A percentile compares a stretch with the other conserved stretches of the same genome.
Evolutionary conservation across 352 stramenopile species (phyloP).

Genomic region (Globisporangium ultimum): DNA sequence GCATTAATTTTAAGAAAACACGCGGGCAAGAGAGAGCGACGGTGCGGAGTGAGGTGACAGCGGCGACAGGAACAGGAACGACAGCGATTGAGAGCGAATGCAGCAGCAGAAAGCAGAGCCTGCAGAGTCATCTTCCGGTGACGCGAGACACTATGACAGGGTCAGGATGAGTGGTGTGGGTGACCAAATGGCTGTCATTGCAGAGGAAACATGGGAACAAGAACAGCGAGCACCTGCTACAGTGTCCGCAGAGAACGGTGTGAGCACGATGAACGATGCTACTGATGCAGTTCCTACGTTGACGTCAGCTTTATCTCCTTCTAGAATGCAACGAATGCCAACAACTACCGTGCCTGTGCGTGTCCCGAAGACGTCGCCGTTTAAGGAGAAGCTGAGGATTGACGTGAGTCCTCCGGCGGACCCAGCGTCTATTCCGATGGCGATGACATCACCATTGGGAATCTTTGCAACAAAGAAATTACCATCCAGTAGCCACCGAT

Average conservation of each 20-base stretch:
- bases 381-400: conserved; percentile 34
- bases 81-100: not conserved
- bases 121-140: not conserved
- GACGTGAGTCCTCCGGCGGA: conserved; percentile 34
- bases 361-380: conserved; percentile 11
- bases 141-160: not conserved
- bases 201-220: not conserved
- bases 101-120: not conserved
- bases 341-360: conserved; percentile 10
- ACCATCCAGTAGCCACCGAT: conserved; percentile 22
- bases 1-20: not conserved
- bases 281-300: not conserved
- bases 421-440: conserved; percentile 11
- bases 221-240: not conserved
- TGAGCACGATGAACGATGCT: not conserved
- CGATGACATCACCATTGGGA: conserved; percentile 37
- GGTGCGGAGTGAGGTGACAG: not conserved
- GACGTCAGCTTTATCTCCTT: conserved; percentile 2
- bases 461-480: conserved; percentile 46
- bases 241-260: not conserved
- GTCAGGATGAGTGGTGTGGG: not conserved
- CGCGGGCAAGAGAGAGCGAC: not conserved
- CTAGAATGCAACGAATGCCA: conserved; percentile 2
- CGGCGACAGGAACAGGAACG: not conserved
- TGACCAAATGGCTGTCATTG: not conserved